Evolutionary conservation across 495 filamentous ascomycete genomes (phyloP), one percentile per base, ranked within the genome.

Genomic region (Chaetomium tenue): DNA sequence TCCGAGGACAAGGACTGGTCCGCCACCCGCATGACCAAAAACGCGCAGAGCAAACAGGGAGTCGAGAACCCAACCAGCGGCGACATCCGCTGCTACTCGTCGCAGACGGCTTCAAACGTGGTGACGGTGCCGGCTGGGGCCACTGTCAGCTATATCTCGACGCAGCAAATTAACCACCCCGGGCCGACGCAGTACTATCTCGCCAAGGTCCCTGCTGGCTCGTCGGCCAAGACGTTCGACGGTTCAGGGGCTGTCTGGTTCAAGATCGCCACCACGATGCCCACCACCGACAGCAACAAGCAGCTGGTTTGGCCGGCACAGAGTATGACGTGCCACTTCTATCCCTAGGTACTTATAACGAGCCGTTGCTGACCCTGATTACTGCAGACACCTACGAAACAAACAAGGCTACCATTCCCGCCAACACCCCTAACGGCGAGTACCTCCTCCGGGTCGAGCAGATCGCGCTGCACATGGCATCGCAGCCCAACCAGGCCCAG

Each of bases 361-460:
- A 44, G 40, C 40, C 16, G 40, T 44, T 18, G 30, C 12, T 50
- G 22, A 46, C 47, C 47, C 15, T 47, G 22, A 40, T 33, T 26
- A 56, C 26, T 26, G 53, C 33, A 80, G 75, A 77, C 33, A 60
- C 67, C 18, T 79, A 79, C 58, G 68, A 44, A 2, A 74, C 71
- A 1, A 67, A 76, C 25, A 80, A 79, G 48, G 75, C 83, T 30
- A 82, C 72, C 20, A 79, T 83, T 62, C 82, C 82, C 0, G 44
- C 72, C 7, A 63, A 61, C 23, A 76, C 77, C 2, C 80, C 81
- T 0, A 63, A 73, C 20, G 84, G 83, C 42, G 78, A 84, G 37
- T 87, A 87, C 61, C 80, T 87, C 13, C 70, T 86, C n/a, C 79
- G 84, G 28, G 81, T 80, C 3, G 85, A 87, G 67, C 81, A 84